Evolutionary conservation across 164 flowering plant species (phyloP).

Genomic region (Annona squamosa): DNA sequence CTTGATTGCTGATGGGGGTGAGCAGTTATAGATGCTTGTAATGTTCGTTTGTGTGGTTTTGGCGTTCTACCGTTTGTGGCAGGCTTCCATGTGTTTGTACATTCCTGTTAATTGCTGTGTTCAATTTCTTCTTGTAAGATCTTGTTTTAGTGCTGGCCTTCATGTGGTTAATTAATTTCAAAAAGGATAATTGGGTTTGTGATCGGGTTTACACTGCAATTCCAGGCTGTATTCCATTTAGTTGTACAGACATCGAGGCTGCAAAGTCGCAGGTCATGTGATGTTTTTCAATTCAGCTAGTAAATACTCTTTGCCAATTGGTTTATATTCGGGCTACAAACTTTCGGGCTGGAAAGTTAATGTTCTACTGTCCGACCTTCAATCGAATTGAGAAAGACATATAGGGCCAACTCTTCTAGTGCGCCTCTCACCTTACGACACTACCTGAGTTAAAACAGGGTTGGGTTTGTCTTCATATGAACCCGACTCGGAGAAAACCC

Average conservation of each 20-base stretch:
- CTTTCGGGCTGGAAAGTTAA: too few relatives aligned
- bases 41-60: slow-evolving; percentile 14
- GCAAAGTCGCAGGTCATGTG: background rate
- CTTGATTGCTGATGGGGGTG: slow-evolving; percentile 12
- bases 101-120: background rate
- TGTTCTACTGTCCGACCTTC: too few relatives aligned
- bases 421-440: too few relatives aligned
- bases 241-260: too few relatives aligned
- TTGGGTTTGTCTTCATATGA: too few relatives aligned
- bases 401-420: too few relatives aligned
- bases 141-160: background rate
- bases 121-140: background rate
- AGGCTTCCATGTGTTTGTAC: background rate
- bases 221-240: background rate
- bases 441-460: too few relatives aligned
- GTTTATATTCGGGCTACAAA: too few relatives aligned
- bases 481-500: too few relatives aligned
- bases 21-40: slow-evolving; percentile 15
- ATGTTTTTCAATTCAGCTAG: background rate
- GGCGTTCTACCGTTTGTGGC: slow-evolving; percentile 7
- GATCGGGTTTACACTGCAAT: background rate
- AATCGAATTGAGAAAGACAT: too few relatives aligned
- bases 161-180: background rate
- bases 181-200: too few relatives aligned
- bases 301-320: too few relatives aligned